phyloP scores from a whole-genome alignment of 2,329 filamentous ascomycete species.

The Fusarium sp. region DNA sequence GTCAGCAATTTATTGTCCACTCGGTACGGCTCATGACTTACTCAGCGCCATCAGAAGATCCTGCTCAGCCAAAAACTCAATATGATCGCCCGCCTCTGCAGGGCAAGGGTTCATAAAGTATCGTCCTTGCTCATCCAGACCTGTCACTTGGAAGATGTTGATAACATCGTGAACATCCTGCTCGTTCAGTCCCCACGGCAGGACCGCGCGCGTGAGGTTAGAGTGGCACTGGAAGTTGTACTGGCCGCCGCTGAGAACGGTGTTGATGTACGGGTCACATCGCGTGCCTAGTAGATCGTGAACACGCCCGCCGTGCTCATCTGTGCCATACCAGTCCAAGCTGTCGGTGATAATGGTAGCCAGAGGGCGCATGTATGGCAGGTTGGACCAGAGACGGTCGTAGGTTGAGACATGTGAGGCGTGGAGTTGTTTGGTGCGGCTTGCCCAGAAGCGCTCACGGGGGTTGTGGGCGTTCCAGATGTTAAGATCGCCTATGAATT shows the following conservation, averaged over 20 bases:
- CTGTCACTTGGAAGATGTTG: conserved; percentile 89
- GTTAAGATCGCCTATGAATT: conserved; percentile 77
- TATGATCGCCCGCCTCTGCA: conserved; percentile 68
- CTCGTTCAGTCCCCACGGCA: conserved; percentile 78
- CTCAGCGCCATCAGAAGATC: conserved; percentile 76
- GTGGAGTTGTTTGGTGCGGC: conserved; percentile 83
- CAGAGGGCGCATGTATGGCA: conserved; percentile 83
- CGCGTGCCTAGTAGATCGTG: conserved; percentile 87
- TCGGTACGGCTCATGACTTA: conserved; percentile 46
- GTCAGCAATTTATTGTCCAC: conserved; percentile 10
- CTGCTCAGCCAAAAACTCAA: conserved; percentile 86
- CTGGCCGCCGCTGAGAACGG: conserved; percentile 76
- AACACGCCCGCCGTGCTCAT: conserved; percentile 75
- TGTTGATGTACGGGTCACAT: conserved; percentile 88
- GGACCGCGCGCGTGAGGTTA: conserved; percentile 81
- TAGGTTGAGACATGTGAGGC: conserved; percentile 79
- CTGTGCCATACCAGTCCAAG: conserved; percentile 72
- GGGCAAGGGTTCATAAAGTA: conserved; percentile 82
- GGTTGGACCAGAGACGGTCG: conserved; percentile 82
- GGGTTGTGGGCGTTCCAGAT: conserved; percentile 85
- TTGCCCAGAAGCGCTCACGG: conserved; percentile 86
- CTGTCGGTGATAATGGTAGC: conserved; percentile 79
- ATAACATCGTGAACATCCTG: conserved; percentile 87
- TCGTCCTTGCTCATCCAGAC: conserved; percentile 77
- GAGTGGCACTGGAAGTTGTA: conserved; percentile 91